A percentile compares a stretch with the other conserved stretches of the same genome.
Evolutionary conservation across 2,329 filamentous ascomycete genomes (phyloP).

Genomic region (Fusarium hainanense): DNA sequence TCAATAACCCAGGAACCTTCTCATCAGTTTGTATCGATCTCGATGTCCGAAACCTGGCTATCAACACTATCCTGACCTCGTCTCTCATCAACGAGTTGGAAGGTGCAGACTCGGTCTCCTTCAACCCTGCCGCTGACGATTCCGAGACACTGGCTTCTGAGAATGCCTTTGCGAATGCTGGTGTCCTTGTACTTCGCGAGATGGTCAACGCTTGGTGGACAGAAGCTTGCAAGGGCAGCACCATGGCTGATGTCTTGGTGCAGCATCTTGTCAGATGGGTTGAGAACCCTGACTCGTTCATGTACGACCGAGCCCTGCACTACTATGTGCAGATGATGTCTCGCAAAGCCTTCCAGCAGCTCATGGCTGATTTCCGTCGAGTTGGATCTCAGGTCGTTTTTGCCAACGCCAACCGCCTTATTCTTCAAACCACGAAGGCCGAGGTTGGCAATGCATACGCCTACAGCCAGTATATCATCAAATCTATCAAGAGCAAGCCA

Average conservation of each 20-base stretch:
- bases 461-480: slow-evolving; percentile 97
- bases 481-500: slow-evolving; percentile 94
- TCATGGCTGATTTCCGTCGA: slow-evolving; percentile 95
- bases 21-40: slow-evolving; percentile 96
- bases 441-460: slow-evolving; percentile 97
- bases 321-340: slow-evolving; percentile 99
- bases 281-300: slow-evolving; percentile 89
- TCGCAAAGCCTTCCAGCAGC: slow-evolving; percentile 93
- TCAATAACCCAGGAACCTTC: slow-evolving; percentile 94
- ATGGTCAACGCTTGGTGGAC: slow-evolving; percentile 99
- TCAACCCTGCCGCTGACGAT: slow-evolving; percentile 68
- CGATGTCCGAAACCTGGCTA: slow-evolving; percentile 91
- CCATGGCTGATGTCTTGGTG: slow-evolving; percentile 97
- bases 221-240: slow-evolving; percentile 88
- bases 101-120: slow-evolving; percentile 84
- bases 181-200: slow-evolving; percentile 89
- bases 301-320: slow-evolving; percentile 93
- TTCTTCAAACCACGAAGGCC: slow-evolving; percentile 95
- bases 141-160: slow-evolving; percentile 77
- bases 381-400: slow-evolving; percentile 97
- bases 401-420: slow-evolving; percentile 86
- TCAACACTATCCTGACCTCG: slow-evolving; percentile 97
- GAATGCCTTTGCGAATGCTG: slow-evolving; percentile 91
- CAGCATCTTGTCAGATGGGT: slow-evolving; percentile 98
- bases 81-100: slow-evolving; percentile 97